Evolutionary conservation across 1,284 basidiomycete species (phyloP), one percentile per base, ranked within the genome.

Genomic region (Bjerkandera adusta): DNA sequence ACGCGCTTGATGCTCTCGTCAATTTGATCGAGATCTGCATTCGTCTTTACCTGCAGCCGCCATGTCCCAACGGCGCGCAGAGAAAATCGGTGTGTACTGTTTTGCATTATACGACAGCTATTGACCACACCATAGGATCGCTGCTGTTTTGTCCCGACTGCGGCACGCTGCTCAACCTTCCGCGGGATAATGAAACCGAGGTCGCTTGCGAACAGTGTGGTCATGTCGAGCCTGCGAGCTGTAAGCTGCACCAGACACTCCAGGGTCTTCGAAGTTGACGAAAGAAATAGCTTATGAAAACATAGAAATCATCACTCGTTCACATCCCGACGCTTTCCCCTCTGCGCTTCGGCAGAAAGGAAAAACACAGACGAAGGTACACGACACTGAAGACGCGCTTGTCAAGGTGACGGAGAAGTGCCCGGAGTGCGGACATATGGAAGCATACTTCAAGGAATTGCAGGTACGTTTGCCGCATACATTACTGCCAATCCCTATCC

Each of bases 61-160:
- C 41, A 61, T 61, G 59, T 37, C 57, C 13, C 35, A 46, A 12
- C 47, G 48, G 20, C 32, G 45, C 16, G 52, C 60, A 27, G 53
- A 66, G 46, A 68, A 66, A 52, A 68, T 68, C 36, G 67, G 67
- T 66, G 34, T 21, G 57, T 48, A 8, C 15, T n/a, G 12, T 5
- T 25, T 20, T n/a, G 1, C 26, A 12, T 10, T 29, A n/a, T 25
- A 10, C 2, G 13, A 33, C 26, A 26, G 13, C 33, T 3, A 45
- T 24, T 1, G 26, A 24, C 43, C 20, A 42, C 6, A 26, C 40
- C 11, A n/a, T 13, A 83, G 93, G 96, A 44, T 94, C 94, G 4
- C 75, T 98, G 21, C 75, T 98, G 37, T 98, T 99, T 69, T 99
- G 96, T 68, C 88, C 90, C 5, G 78, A 84, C 50, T 99, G 96